phyloP scores from a whole-genome alignment of 1,284 basidiomycete species.

The Hortiboletus rubellus region DNA sequence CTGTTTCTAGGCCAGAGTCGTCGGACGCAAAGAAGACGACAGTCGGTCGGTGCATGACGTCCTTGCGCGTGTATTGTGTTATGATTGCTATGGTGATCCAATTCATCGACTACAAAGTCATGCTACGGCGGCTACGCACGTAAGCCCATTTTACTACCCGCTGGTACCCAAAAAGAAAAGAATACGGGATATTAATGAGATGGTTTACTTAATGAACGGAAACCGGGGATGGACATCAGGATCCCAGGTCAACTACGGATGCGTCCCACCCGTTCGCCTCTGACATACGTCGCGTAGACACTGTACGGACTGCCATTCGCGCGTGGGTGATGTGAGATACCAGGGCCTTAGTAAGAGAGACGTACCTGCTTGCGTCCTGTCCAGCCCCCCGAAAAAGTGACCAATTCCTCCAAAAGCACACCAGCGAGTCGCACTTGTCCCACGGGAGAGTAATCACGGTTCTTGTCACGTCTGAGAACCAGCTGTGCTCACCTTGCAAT shows the following conservation, averaged over 20 bases:
- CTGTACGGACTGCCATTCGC: constrained; percentile 28
- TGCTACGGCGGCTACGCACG: too few relatives aligned
- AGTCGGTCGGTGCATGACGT: not conserved
- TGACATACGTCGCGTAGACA: constrained; percentile 26
- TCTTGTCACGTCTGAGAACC: constrained; percentile 19
- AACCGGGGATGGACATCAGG: constrained; percentile 48
- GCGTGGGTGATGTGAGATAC: not conserved
- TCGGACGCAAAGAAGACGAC: constrained; percentile 31
- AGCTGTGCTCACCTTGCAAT: constrained; percentile 36
- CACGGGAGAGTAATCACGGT: constrained; percentile 38
- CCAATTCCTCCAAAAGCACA: constrained; percentile 36
- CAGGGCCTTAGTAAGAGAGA: not conserved
- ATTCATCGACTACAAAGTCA: too few relatives aligned
- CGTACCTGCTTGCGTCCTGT: constrained; percentile 35
- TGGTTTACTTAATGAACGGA: constrained; percentile 24
- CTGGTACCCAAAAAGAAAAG: not conserved
- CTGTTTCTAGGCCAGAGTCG: constrained; percentile 32
- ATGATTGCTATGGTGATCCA: too few relatives aligned
- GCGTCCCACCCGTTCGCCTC: constrained; percentile 33
- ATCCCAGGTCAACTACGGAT: constrained; percentile 41
- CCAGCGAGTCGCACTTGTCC: constrained; percentile 43
- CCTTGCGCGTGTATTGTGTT: too few relatives aligned
- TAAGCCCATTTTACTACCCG: not conserved
- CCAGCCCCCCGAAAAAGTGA: constrained; percentile 34
- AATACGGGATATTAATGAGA: not conserved